A percentile compares a stretch with the other conserved stretches of the same genome.
phyloP scores from a whole-genome alignment of 768 basidiomycete genomes.

The Kwoniella mangroviensis region DNA sequence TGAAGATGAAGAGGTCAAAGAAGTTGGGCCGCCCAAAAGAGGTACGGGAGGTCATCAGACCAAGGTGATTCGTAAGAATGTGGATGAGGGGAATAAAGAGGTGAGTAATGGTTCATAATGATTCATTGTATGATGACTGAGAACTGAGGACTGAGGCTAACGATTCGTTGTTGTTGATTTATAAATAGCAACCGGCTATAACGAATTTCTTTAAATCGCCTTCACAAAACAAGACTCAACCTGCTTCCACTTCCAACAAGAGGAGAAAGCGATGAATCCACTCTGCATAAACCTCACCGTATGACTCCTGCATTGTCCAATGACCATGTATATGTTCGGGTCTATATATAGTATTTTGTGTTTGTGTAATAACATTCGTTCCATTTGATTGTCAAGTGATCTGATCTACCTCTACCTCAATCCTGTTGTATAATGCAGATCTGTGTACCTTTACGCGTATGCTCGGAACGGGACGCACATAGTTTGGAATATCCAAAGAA shows the following conservation, averaged over 20 bases:
- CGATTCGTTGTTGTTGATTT: no score
- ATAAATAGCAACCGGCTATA: slow-evolving; percentile 46
- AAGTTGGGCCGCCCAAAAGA: slow-evolving; percentile 5
- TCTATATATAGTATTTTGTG: no score
- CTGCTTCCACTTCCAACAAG: background rate
- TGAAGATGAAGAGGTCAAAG: slow-evolving; percentile 15
- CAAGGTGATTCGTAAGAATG: slow-evolving; percentile 34
- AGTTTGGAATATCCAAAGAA: no score
- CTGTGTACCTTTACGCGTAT: background rate
- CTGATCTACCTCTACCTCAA: no score
- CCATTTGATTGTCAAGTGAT: no score
- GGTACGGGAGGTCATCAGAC: slow-evolving; percentile 46
- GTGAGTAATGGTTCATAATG: slow-evolving; percentile 22
- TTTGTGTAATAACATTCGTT: no score
- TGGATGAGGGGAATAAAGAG: slow-evolving; percentile 27
- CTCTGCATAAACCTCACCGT: background rate
- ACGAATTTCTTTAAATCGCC: slow-evolving; percentile 49
- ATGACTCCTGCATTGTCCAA: background rate
- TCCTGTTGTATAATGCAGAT: no score
- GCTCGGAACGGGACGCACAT: background rate
- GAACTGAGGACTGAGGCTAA: no score
- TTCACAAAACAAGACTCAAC: background rate
- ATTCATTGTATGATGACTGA: no score
- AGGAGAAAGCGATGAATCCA: slow-evolving; percentile 4
- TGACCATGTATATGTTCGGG: no score